Percentiles rank a stretch among this genome's conserved stretches.
Conservation (phyloP, 495 filamentous ascomycete species). For the Penicillium samsonianum region DNA sequence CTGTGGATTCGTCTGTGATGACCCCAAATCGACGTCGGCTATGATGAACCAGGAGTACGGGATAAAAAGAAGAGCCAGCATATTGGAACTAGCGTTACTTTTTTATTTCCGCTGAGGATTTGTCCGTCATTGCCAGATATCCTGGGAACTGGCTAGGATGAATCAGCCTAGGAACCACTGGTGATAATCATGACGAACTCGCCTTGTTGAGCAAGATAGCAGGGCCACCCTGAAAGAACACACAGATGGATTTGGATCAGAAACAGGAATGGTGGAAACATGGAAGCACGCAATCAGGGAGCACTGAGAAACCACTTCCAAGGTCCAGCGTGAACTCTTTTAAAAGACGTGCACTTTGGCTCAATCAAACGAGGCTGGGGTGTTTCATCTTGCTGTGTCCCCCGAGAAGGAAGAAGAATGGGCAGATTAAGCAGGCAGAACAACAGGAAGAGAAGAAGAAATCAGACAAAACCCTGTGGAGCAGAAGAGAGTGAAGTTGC, state of each 20-base stretch:
- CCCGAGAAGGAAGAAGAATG: neutral
- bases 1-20: neutral
- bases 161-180: neutral
- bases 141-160: neutral
- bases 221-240: neutral
- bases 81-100: no score
- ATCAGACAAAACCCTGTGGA: neutral
- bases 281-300: neutral
- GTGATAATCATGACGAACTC: neutral
- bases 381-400: neutral
- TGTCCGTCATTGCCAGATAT: neutral
- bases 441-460: neutral
- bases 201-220: neutral
- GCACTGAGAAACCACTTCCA: neutral
- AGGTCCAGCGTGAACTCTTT: neutral
- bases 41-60: neutral
- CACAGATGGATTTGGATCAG: neutral
- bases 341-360: neutral
- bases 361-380: no score
- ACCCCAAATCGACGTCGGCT: neutral
- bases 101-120: no score
- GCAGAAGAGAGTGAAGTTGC: neutral
- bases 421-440: neutral
- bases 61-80: neutral
- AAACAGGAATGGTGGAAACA: neutral